phyloP scores from a whole-genome alignment of 2,329 filamentous ascomycete species.

The Alternaria longipes region DNA sequence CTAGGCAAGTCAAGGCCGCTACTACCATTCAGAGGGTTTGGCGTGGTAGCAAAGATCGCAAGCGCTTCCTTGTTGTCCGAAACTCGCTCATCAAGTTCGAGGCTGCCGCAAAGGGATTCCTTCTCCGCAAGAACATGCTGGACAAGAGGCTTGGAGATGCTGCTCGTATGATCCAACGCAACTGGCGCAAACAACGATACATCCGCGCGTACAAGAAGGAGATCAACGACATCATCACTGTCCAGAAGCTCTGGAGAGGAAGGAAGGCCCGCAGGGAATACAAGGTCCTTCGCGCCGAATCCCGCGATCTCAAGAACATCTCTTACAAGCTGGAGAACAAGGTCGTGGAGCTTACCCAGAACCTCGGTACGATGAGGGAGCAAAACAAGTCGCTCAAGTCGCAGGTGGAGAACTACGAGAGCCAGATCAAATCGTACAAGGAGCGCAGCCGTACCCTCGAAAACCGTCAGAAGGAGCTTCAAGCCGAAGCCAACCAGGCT shows the following conservation, averaged over 20 bases:
- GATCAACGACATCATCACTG: slow-evolving; percentile 84
- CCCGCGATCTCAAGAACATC: slow-evolving; percentile 97
- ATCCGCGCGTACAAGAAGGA: slow-evolving; percentile 86
- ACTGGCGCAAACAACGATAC: slow-evolving; percentile 83
- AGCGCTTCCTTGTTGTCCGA: slow-evolving; percentile 78
- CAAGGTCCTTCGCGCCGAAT: slow-evolving; percentile 92
- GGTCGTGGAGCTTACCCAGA: slow-evolving; percentile 97
- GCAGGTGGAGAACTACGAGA: slow-evolving; percentile 95
- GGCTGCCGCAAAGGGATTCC: slow-evolving; percentile 88
- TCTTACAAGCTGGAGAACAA: slow-evolving; percentile 99
- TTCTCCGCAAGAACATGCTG: slow-evolving; percentile 90
- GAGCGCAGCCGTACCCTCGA: slow-evolving; percentile 90
- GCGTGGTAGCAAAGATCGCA: slow-evolving; percentile 90
- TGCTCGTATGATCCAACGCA: slow-evolving; percentile 86
- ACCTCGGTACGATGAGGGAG: slow-evolving; percentile 87
- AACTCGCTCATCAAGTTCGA: slow-evolving; percentile 88
- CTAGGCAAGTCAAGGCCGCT: slow-evolving; percentile 83
- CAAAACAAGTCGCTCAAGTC: slow-evolving; percentile 90
- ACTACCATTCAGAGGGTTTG: slow-evolving; percentile 96
- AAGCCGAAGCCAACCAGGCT: slow-evolving; percentile 96
- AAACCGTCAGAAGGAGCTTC: slow-evolving; percentile 88
- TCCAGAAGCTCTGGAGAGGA: slow-evolving; percentile 94
- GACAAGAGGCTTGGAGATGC: slow-evolving; percentile 94
- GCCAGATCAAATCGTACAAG: slow-evolving; percentile 95
- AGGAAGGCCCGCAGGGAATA: slow-evolving; percentile 82